These are phyloP conservation scores for Axilococcus clingmanii DNA, from an alignment of 139 green algal species.

Conservation along the genomic window DNA sequence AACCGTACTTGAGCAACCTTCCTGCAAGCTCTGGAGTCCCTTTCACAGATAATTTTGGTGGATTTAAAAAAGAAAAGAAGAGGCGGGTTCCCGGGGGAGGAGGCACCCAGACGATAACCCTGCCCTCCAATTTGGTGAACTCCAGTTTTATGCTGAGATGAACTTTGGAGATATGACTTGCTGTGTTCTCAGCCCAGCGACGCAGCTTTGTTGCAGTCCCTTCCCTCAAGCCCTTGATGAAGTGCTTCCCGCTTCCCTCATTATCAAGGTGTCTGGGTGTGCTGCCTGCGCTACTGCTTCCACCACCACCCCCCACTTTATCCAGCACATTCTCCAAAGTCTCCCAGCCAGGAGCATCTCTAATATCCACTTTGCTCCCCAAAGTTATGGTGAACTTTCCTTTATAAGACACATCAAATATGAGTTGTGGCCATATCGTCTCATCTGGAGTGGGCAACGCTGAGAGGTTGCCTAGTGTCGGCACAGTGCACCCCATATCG, in stretches of 20 bases:
- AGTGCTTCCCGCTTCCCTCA: not conserved
- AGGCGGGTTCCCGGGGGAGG: slow-evolving; percentile 40
- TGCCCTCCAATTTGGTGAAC: slow-evolving; percentile 29
- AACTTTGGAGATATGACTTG: slow-evolving; percentile 28
- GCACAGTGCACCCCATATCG: slow-evolving; percentile 26
- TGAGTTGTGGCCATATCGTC: slow-evolving; percentile 33
- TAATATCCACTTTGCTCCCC: slow-evolving; percentile 36
- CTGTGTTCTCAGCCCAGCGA: slow-evolving; percentile 24
- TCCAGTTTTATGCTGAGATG: slow-evolving; percentile 34
- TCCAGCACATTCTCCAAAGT: slow-evolving; percentile 29
- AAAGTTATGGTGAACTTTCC: slow-evolving; percentile 31
- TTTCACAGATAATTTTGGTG: slow-evolving; percentile 20
- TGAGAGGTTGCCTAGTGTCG: slow-evolving; percentile 22
- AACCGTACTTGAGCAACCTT: slow-evolving; percentile 37
- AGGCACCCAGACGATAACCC: slow-evolving; percentile 35
- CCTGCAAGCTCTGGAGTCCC: slow-evolving; percentile 29
- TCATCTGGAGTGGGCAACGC: slow-evolving; percentile 24
- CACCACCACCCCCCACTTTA: slow-evolving; percentile 5
- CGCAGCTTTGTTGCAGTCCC: slow-evolving; percentile 9
- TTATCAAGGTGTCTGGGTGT: not conserved
- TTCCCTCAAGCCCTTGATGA: slow-evolving; percentile 3
- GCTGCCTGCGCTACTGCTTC: not conserved
- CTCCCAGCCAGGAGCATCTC: slow-evolving; percentile 31
- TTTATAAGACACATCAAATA: slow-evolving; percentile 39
- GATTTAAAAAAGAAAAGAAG: slow-evolving; percentile 36